These are phyloP conservation scores for Batkoa obscura DNA, from an alignment of 371 early-diverging fungal genomes.

Conservation along the genomic window DNA sequence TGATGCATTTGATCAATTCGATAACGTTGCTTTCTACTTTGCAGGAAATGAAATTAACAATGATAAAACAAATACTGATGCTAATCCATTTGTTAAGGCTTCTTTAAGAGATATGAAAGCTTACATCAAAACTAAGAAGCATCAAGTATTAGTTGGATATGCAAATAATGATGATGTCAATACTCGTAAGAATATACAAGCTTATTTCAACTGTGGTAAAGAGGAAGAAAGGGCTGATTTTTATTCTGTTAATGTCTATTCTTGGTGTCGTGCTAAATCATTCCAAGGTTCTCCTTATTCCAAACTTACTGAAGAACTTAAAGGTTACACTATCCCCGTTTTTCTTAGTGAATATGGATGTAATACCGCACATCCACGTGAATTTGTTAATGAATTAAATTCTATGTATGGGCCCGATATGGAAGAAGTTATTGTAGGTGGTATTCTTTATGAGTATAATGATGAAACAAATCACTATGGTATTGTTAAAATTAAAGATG, in stretches of 20 bases:
- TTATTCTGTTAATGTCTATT: conserved; percentile 46
- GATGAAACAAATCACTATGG: conserved; percentile 65
- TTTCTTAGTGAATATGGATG: conserved; percentile 47
- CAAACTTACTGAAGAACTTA: conserved; percentile 29
- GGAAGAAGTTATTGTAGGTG: conserved; percentile 45
- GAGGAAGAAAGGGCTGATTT: conserved; percentile 41
- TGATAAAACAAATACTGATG: conserved; percentile 37
- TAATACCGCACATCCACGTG: conserved; percentile 28
- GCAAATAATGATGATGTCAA: conserved; percentile 55
- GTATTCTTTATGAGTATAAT: conserved; percentile 60
- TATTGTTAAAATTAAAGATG: conserved; percentile 21
- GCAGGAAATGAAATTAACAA: conserved; percentile 69
- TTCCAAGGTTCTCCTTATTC: conserved; percentile 35
- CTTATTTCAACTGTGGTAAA: conserved; percentile 54
- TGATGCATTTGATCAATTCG: conserved; percentile 40
- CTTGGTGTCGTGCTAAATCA: conserved; percentile 33
- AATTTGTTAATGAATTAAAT: conserved; percentile 27
- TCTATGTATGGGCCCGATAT: conserved; percentile 49
- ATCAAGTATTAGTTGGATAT: conserved; percentile 55
- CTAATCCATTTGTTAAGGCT: conserved; percentile 54
- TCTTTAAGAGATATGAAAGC: conserved; percentile 47
- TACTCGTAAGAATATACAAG: conserved; percentile 40
- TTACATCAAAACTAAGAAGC: conserved; percentile 23
- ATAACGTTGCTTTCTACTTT: conserved; percentile 44
- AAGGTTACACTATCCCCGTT: conserved; percentile 32